These are phyloP conservation scores for Acer yangbiense DNA, from an alignment of 345 rosid species.

Conservation along the genomic window DNA sequence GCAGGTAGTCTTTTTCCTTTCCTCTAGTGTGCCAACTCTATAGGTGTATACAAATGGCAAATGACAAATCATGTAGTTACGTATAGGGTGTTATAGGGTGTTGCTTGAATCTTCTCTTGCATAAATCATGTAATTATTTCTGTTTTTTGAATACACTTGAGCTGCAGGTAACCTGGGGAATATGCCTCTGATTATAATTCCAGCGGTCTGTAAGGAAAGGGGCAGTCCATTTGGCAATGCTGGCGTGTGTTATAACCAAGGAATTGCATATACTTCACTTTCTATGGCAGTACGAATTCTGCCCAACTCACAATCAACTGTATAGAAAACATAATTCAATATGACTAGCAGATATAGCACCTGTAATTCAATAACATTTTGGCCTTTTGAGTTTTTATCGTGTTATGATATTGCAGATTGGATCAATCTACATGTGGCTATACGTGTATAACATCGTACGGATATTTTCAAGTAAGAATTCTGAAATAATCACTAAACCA, in stretches of 20 bases:
- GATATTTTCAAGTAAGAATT: conserved; percentile 21
- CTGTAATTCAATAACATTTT: neutral
- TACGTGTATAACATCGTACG: conserved; percentile 50
- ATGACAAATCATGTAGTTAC: neutral
- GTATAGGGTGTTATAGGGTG: neutral
- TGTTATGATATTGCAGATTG: conserved; percentile 30
- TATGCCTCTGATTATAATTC: conserved; percentile 39
- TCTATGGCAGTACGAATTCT: conserved; percentile 38
- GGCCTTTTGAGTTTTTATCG: neutral
- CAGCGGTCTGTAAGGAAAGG: conserved; percentile 32
- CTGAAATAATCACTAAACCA: neutral
- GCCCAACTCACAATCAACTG: neutral
- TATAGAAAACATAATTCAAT: neutral
- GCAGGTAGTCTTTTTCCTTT: neutral
- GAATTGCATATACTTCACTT: conserved; percentile 36
- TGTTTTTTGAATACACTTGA: neutral
- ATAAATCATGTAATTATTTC: no score
- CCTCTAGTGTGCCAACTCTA: neutral
- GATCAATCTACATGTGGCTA: conserved; percentile 45
- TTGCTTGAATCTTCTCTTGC: no score
- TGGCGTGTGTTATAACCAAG: conserved; percentile 23
- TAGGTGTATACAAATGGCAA: neutral
- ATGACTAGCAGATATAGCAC: neutral
- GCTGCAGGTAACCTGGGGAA: conserved; percentile 36
- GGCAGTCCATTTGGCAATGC: conserved; percentile 36